These are phyloP conservation scores for Wickerhamiella sorbophila DNA, from an alignment of 805 yeast species.

Conservation along the genomic window DNA sequence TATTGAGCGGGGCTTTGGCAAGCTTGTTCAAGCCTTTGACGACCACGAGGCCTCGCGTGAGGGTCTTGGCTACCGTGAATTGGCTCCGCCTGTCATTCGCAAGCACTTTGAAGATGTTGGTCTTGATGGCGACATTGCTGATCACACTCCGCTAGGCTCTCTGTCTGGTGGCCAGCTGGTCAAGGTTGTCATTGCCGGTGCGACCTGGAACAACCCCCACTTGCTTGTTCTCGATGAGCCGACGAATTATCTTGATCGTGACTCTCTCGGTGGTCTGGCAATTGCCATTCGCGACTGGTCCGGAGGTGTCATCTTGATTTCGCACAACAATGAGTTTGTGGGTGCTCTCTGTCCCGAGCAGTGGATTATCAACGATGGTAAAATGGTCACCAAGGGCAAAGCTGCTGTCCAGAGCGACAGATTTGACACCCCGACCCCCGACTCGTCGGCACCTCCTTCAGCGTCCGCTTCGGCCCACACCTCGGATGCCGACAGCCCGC, in stretches of 20 bases:
- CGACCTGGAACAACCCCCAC: constrained; percentile 99
- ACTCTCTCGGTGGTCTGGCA: constrained; percentile 94
- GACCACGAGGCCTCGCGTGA: constrained; percentile 99
- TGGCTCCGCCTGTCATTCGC: constrained; percentile 81
- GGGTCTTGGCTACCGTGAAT: constrained; percentile 95
- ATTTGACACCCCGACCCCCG: constrained; percentile 62
- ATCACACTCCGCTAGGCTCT: constrained; percentile 93
- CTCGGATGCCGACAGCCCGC: constrained; percentile 70
- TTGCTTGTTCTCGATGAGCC: constrained; percentile 96
- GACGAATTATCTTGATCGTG: constrained; percentile 98
- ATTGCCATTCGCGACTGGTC: constrained; percentile 95
- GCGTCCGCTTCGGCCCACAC: constrained; percentile 31
- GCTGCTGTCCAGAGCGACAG: constrained; percentile 59
- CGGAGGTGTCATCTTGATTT: constrained; percentile 97
- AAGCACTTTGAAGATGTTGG: constrained; percentile 97
- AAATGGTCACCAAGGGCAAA: constrained; percentile 69
- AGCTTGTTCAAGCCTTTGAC: constrained; percentile 89
- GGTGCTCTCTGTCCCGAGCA: constrained; percentile 98
- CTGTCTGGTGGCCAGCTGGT: constrained; percentile 96
- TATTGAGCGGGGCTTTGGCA: constrained; percentile 71
- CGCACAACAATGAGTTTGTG: constrained; percentile 92
- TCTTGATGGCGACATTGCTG: constrained; percentile 94
- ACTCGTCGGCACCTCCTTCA: constrained; percentile 29
- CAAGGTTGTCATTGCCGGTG: constrained; percentile 97
- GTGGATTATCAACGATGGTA: constrained; percentile 93